These are phyloP conservation scores for Populus hybrid DNA, from an alignment of 441 rosid species.

Conservation along the genomic window DNA sequence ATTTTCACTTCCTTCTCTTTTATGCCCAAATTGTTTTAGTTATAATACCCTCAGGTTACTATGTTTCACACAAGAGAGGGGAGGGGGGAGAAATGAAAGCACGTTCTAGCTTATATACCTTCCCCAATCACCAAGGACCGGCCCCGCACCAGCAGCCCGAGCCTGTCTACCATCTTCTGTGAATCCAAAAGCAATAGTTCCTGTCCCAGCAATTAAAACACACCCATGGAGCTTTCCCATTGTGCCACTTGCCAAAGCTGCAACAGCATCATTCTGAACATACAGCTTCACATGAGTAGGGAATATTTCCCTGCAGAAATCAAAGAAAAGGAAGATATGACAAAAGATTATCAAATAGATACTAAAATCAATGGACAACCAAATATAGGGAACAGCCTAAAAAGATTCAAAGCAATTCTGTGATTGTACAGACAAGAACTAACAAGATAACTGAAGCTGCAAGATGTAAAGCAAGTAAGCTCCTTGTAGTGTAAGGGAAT, in stretches of 20 bases:
- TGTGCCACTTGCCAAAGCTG: constrained; percentile 95
- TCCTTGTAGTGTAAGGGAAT: not conserved
- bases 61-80: not conserved
- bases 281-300: constrained; percentile 68
- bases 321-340: not conserved
- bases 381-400: not conserved
- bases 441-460: not conserved
- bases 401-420: not conserved
- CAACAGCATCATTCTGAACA: constrained; percentile 94
- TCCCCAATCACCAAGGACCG: constrained; percentile 96
- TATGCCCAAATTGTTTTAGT: not conserved
- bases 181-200: constrained; percentile 91
- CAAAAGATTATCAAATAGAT: not conserved
- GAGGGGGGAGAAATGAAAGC: not conserved
- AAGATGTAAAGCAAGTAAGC: not conserved
- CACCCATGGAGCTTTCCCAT: constrained; percentile 98
- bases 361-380: not conserved
- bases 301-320: constrained; percentile 65
- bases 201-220: constrained; percentile 97
- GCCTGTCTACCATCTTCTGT: constrained; percentile 89
- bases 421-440: not conserved
- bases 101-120: constrained; percentile 40
- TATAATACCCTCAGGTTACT: not conserved
- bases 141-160: constrained; percentile 96
- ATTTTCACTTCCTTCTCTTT: not conserved